phyloP scores from a whole-genome alignment of 1,284 basidiomycete species.

The Ustilago hordei region DNA sequence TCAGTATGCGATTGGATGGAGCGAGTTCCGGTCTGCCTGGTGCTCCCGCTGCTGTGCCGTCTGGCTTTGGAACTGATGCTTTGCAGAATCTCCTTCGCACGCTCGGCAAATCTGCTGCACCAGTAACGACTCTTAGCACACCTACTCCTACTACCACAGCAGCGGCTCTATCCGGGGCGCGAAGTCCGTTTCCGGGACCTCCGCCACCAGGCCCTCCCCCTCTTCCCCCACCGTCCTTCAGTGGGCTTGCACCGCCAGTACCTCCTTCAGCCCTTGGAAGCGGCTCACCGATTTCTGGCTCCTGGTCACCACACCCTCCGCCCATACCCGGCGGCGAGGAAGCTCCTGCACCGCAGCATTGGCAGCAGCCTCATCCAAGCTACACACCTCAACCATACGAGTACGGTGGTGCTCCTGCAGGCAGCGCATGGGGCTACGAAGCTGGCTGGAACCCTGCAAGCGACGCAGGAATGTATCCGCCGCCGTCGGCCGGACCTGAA shows the following conservation, averaged over 20 bases:
- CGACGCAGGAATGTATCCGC: conserved; percentile 4
- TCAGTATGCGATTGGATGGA: conserved; percentile 15
- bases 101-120: conserved; percentile 32
- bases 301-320: conserved; percentile 24
- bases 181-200: conserved; percentile 18
- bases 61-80: conserved; percentile 32
- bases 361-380: conserved; percentile 12
- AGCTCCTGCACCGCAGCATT: conserved; percentile 8
- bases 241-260: background rate
- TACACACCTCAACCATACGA: conserved; percentile 14
- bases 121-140: background rate
- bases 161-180: conserved; percentile 1
- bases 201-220: conserved; percentile 40
- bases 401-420: conserved; percentile 3
- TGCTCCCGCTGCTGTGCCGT: conserved; percentile 2
- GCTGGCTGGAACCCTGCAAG: conserved; percentile 8
- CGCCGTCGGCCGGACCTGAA: background rate
- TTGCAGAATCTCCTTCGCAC: conserved; percentile 42
- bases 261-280: background rate
- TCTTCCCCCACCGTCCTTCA: conserved; percentile 26
- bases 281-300: conserved; percentile 18
- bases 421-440: conserved; percentile 16
- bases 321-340: background rate
- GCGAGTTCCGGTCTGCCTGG: background rate
- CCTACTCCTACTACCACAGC: background rate